Percentiles rank a stretch among this genome's conserved stretches.
Conservation (phyloP, 805 yeast species). For the Wickerhamiella dianesei region DNA sequence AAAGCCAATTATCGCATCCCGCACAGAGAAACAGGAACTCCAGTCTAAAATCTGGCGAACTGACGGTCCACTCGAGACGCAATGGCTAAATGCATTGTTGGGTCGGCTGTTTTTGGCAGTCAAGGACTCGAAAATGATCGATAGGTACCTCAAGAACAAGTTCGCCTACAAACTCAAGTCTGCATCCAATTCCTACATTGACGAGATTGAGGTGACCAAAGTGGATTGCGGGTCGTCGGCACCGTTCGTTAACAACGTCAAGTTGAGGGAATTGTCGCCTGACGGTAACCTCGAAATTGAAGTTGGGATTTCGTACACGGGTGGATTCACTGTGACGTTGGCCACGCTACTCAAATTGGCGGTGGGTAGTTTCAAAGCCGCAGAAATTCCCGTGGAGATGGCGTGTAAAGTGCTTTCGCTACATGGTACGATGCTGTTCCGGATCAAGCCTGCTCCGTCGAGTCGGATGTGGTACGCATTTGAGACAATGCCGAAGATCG, state of each 20-base stretch:
- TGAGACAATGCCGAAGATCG: slow-evolving; percentile 61
- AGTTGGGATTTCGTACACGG: slow-evolving; percentile 53
- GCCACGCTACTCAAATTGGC: slow-evolving; percentile 68
- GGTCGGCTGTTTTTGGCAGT: slow-evolving; percentile 72
- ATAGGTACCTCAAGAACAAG: slow-evolving; percentile 41
- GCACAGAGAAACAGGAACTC: slow-evolving; percentile 56
- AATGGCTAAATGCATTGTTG: slow-evolving; percentile 80
- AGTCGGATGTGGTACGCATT: slow-evolving; percentile 85
- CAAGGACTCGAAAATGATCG: slow-evolving; percentile 57
- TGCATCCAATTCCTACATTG: slow-evolving; percentile 79
- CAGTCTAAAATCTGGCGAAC: slow-evolving; percentile 69
- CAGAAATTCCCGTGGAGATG: slow-evolving; percentile 63
- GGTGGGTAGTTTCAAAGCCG: slow-evolving; percentile 56
- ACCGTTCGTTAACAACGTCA: slow-evolving; percentile 67
- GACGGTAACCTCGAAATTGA: slow-evolving; percentile 62
- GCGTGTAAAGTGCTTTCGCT: slow-evolving; percentile 54
- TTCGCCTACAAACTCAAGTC: slow-evolving; percentile 62
- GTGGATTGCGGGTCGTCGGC: slow-evolving; percentile 68
- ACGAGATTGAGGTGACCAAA: slow-evolving; percentile 60
- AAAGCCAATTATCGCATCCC: slow-evolving; percentile 54
- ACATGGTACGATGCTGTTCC: slow-evolving; percentile 58
- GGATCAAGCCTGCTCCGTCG: slow-evolving; percentile 81
- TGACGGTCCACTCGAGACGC: slow-evolving; percentile 67
- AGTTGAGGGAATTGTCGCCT: slow-evolving; percentile 53
- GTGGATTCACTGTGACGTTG: slow-evolving; percentile 61